Conservation (phyloP, 345 rosid genomes). For the Citrus sp. region DNA sequence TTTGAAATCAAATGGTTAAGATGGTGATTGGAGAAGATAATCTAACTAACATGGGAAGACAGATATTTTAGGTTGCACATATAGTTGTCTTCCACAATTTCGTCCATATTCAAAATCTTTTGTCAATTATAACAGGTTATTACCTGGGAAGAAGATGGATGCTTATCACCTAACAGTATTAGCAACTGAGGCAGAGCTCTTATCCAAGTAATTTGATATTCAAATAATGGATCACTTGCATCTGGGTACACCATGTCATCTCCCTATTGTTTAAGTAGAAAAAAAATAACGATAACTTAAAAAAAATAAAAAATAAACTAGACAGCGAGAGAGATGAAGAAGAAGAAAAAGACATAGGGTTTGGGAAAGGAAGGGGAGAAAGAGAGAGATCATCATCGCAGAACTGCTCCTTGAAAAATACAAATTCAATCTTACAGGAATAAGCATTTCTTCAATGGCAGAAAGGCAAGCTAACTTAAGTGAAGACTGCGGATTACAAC, state of each 20-base stretch:
- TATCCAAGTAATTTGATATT: constrained; percentile 62
- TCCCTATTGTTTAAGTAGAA: constrained; percentile 33
- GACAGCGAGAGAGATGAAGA: too few relatives aligned
- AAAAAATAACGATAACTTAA: not conserved
- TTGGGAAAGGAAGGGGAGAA: not conserved
- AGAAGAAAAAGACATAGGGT: not conserved
- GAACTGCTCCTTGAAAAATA: not conserved
- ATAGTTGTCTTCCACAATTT: constrained; percentile 13
- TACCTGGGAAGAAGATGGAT: constrained; percentile 64
- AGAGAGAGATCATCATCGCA: not conserved
- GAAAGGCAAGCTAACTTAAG: constrained; percentile 66
- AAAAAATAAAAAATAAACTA: not conserved
- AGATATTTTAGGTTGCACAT: not conserved
- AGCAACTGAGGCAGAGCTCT: constrained; percentile 69
- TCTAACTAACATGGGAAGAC: not conserved
- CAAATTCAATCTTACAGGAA: constrained; percentile 57
- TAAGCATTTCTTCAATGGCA: constrained; percentile 53
- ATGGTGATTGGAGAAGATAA: not conserved
- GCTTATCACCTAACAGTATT: constrained; percentile 52
- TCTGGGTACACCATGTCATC: constrained; percentile 35
- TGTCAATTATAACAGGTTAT: not conserved
- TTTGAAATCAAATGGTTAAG: not conserved
- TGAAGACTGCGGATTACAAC: constrained; percentile 59
- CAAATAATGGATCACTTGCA: constrained; percentile 40
- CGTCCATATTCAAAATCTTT: not conserved